A percentile compares a stretch with the other conserved stretches of the same genome.
Conservation (phyloP, 805 yeast species). For the Saturnispora silvae region DNA sequence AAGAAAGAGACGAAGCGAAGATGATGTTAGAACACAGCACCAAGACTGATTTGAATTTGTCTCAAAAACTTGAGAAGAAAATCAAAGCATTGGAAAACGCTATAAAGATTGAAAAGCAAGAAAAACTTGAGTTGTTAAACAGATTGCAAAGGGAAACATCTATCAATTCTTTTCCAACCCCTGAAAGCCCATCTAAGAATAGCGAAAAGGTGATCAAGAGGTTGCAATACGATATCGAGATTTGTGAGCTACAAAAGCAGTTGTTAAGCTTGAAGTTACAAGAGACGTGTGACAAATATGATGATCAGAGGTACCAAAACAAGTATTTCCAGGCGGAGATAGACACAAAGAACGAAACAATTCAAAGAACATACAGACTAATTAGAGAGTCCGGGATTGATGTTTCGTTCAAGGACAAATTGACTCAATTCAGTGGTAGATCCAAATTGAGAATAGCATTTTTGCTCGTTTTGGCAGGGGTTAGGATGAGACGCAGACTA, state of each 20-base stretch:
- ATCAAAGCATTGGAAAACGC: conserved; percentile 3
- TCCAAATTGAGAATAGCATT: conserved; percentile 16
- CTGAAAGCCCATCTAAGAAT: conserved; percentile 17
- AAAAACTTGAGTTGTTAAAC: conserved; percentile 2
- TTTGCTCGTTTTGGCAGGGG: conserved; percentile 27
- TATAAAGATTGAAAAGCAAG: conserved; percentile 4
- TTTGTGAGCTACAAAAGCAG: conserved; percentile 32
- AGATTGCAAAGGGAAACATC: conserved; percentile 14
- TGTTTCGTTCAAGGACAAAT: conserved; percentile 1
- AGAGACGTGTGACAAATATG: conserved; percentile 29
- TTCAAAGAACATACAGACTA: conserved; percentile 9
- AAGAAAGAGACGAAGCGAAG: conserved; percentile 3
- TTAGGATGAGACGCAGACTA: conserved; percentile 27
- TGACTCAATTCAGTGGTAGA: conserved; percentile 3
- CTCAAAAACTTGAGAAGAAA: conserved; percentile 3
- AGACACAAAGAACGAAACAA: conserved; percentile 13
- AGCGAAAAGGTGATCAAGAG: conserved; percentile 1
- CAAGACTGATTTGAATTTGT: not conserved
- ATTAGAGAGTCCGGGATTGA: conserved; percentile 17
- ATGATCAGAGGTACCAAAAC: conserved; percentile 28
- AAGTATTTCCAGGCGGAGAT: conserved; percentile 22
- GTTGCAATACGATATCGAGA: conserved; percentile 10
- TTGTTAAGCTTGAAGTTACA: conserved; percentile 38
- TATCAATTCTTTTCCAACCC: conserved; percentile 18
- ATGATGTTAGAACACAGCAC: conserved; percentile 1